A percentile compares a stretch with the other conserved stretches of the same genome.
phyloP scores from a whole-genome alignment of 768 basidiomycete genomes.

The Boletus eberwhitei region DNA sequence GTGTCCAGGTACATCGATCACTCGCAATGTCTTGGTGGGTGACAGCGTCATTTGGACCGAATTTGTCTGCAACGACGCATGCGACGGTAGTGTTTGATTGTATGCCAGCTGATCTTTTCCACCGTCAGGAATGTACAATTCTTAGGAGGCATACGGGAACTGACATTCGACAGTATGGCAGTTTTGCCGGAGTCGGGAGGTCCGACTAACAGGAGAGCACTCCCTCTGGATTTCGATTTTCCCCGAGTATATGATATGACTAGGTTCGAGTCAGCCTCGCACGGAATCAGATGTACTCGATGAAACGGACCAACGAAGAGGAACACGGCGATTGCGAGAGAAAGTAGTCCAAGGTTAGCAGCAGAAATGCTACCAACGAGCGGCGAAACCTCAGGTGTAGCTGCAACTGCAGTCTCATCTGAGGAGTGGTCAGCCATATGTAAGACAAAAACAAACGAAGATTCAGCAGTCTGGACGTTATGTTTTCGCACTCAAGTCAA shows the following conservation, averaged over 20 bases:
- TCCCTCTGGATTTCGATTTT: slow-evolving; percentile 48
- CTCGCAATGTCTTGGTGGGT: slow-evolving; percentile 43
- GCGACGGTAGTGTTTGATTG: slow-evolving; percentile 59
- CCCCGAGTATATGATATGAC: slow-evolving; percentile 41
- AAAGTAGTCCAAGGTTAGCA: slow-evolving; percentile 38
- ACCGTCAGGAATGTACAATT: slow-evolving; percentile 6
- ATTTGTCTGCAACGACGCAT: slow-evolving; percentile 78
- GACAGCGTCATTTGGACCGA: slow-evolving; percentile 44
- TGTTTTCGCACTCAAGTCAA: not conserved
- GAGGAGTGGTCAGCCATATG: slow-evolving; percentile 13
- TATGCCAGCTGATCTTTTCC: slow-evolving; percentile 54
- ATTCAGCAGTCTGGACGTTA: not conserved
- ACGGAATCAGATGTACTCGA: not conserved
- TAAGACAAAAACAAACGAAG: not conserved
- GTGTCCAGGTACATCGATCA: slow-evolving; percentile 84
- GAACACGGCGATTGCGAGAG: slow-evolving; percentile 43
- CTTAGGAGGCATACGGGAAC: slow-evolving; percentile 23
- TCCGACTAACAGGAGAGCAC: slow-evolving; percentile 72
- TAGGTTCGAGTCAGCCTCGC: slow-evolving; percentile 34
- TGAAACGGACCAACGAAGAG: slow-evolving; percentile 41
- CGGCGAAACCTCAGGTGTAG: slow-evolving; percentile 36
- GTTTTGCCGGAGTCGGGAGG: slow-evolving; percentile 80
- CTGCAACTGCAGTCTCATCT: slow-evolving; percentile 2
- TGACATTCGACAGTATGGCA: slow-evolving; percentile 65
- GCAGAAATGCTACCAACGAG: slow-evolving; percentile 37